Conservation (phyloP, 1,284 basidiomycete genomes). For the Trametes hirsuta region DNA sequence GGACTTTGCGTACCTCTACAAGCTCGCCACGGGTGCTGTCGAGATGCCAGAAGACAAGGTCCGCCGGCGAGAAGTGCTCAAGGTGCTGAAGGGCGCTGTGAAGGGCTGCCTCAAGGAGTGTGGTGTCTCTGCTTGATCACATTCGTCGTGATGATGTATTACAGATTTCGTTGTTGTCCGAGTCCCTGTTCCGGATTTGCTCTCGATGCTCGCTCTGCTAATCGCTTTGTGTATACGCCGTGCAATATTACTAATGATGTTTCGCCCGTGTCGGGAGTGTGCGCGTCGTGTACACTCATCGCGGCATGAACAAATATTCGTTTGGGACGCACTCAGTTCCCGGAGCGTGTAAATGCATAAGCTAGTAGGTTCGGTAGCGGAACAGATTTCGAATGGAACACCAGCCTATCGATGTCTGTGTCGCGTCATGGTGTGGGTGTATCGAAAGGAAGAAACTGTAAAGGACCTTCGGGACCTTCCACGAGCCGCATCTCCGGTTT, state of each 20-base stretch:
- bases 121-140: constrained; percentile 4
- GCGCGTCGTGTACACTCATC: too few species aligned
- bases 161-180: background rate
- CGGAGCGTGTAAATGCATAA: too few species aligned
- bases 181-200: background rate
- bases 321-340: too few species aligned
- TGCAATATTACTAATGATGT: constrained; percentile 10
- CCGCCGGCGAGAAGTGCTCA: constrained; percentile 55
- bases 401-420: too few species aligned
- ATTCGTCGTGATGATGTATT: background rate
- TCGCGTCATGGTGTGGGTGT: background rate
- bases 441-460: constrained; percentile 20
- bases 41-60: constrained; percentile 56
- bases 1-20: constrained; percentile 81
- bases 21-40: constrained; percentile 54
- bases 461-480: constrained; percentile 10
- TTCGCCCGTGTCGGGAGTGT: background rate
- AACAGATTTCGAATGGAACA: too few species aligned
- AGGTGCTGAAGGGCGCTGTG: constrained; percentile 54
- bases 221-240: constrained; percentile 18
- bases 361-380: too few species aligned
- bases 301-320: too few species aligned
- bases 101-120: constrained; percentile 25
- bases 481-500: constrained; percentile 28
- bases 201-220: constrained; percentile 17